Conservation (phyloP, 257 asterid species). For the Buddleja alternifolia region DNA sequence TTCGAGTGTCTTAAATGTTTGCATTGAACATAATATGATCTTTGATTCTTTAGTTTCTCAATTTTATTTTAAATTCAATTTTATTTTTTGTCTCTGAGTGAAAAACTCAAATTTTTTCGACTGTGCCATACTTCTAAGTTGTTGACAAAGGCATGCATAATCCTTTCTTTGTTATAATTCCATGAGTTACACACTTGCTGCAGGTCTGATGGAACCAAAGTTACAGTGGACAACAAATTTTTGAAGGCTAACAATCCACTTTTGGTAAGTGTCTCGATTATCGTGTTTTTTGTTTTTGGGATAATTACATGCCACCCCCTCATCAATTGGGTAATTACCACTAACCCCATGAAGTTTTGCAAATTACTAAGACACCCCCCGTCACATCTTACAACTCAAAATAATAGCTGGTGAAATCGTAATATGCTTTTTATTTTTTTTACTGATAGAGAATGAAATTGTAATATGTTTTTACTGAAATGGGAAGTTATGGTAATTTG, state of each 20-base stretch:
- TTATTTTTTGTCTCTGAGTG: background rate
- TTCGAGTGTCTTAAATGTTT: background rate
- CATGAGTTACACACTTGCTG: conserved; percentile 29
- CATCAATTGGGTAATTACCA: no score
- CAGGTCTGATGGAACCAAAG: conserved; percentile 89
- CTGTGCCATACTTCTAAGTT: background rate
- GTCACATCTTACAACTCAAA: no score
- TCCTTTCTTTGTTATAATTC: conserved; percentile 14
- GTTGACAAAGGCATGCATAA: background rate
- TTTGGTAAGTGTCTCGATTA: conserved; percentile 50
- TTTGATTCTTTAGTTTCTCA: background rate
- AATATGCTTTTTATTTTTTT: no score
- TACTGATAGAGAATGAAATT: no score
- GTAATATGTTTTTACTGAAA: no score
- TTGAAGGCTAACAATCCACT: conserved; percentile 84
- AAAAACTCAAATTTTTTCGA: background rate
- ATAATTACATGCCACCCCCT: background rate
- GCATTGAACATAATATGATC: background rate
- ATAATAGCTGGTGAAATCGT: no score
- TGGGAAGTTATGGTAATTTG: no score
- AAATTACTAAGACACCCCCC: no score
- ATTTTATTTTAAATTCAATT: background rate
- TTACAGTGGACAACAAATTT: conserved; percentile 82
- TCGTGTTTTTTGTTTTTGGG: background rate
- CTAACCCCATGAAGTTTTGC: no score